A percentile compares a stretch with the other conserved stretches of the same genome.
Evolutionary conservation across 1,284 basidiomycete species (phyloP).

Genomic region (Fistulina hepatica): DNA sequence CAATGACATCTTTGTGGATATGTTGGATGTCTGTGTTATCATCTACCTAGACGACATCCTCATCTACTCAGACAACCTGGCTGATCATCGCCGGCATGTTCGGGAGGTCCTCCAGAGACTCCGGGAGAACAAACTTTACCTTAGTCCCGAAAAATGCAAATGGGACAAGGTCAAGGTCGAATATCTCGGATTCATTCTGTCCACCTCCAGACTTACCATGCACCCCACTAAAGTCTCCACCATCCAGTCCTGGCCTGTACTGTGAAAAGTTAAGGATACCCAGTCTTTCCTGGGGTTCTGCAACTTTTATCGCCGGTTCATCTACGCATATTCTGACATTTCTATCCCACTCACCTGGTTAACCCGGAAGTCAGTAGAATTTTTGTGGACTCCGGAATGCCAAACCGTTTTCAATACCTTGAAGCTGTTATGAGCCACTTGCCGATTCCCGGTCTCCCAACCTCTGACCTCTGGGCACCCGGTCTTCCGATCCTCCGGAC

Average conservation of each 20-base stretch:
- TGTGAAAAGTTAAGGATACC: constrained; percentile 13
- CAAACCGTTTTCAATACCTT: too few relatives aligned
- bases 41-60: constrained; percentile 19
- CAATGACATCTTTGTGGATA: constrained; percentile 14
- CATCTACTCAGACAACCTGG: constrained; percentile 14
- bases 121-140: constrained; percentile 16
- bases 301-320: constrained; percentile 33
- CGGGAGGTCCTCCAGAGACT: constrained; percentile 24
- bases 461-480: too few relatives aligned
- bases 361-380: too few relatives aligned
- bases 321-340: constrained; percentile 26
- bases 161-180: constrained; percentile 21
- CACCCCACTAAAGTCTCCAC: constrained; percentile 26
- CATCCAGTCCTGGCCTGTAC: constrained; percentile 29
- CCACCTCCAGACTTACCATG: constrained; percentile 24
- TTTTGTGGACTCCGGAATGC: too few relatives aligned
- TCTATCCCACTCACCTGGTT: constrained; percentile 22
- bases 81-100: constrained; percentile 21
- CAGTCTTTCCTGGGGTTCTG: constrained; percentile 4
- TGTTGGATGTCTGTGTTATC: constrained; percentile 12
- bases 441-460: too few relatives aligned
- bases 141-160: constrained; percentile 17
- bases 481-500: too few relatives aligned
- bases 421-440: too few relatives aligned
- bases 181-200: constrained; percentile 33